phyloP scores from a whole-genome alignment of 192 early-diverging fungal species.

The Backusella circina region DNA sequence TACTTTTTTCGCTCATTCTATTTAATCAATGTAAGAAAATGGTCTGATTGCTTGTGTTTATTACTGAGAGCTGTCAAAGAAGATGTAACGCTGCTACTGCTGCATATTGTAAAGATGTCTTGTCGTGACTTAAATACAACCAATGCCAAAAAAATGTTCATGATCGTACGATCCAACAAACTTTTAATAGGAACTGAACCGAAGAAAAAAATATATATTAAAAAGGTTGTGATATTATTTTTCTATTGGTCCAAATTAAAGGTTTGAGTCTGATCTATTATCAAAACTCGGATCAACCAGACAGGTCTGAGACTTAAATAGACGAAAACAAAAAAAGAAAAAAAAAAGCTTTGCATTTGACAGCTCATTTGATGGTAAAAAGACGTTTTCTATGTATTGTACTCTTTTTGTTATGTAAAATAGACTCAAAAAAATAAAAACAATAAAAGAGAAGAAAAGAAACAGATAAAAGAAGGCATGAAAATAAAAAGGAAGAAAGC shows the following conservation, averaged over 20 bases:
- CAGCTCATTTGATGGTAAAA: background rate
- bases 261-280: background rate
- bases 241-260: background rate
- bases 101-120: background rate
- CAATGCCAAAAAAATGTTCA: background rate
- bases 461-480: background rate
- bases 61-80: background rate
- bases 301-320: background rate
- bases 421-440: background rate
- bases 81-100: background rate
- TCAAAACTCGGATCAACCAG: background rate
- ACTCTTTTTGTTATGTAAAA: background rate
- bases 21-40: background rate
- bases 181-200: background rate
- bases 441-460: background rate
- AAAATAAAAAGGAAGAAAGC: background rate
- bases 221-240: background rate
- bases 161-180: background rate
- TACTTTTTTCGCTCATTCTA: background rate
- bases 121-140: background rate
- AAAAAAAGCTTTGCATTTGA: background rate
- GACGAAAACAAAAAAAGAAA: background rate
- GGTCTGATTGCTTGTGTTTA: background rate
- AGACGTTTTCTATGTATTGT: background rate
- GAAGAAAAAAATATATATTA: background rate